Percentiles rank a stretch among this genome's conserved stretches.
phyloP scores from a whole-genome alignment of 1,284 basidiomycete genomes.

The Trametes sp. region DNA sequence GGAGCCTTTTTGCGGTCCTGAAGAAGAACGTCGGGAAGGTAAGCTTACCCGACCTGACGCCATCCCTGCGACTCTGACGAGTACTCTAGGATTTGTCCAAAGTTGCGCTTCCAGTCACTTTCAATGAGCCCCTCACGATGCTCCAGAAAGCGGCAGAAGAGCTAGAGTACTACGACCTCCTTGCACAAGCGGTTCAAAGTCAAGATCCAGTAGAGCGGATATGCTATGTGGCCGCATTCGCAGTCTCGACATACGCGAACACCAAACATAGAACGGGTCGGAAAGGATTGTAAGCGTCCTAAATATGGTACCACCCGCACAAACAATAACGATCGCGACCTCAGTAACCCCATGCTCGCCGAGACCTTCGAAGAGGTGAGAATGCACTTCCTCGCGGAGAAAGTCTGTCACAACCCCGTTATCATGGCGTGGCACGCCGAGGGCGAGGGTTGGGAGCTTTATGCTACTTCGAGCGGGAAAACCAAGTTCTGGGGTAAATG shows the following conservation, averaged over 20 bases:
- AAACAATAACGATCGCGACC: not conserved
- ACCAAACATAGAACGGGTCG: slow-evolving; percentile 81
- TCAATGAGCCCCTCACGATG: slow-evolving; percentile 88
- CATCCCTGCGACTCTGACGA: slow-evolving; percentile 2
- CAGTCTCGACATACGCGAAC: slow-evolving; percentile 84
- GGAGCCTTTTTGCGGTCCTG: slow-evolving; percentile 85
- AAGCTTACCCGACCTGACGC: slow-evolving; percentile 18
- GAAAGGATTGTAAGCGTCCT: slow-evolving; percentile 81
- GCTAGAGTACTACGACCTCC: slow-evolving; percentile 78
- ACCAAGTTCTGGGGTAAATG: slow-evolving; percentile 88
- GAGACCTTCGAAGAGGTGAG: slow-evolving; percentile 89
- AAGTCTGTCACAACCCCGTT: slow-evolving; percentile 87
- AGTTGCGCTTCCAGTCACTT: slow-evolving; percentile 85
- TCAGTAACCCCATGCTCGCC: slow-evolving; percentile 85
- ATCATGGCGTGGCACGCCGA: slow-evolving; percentile 87
- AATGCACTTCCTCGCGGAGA: slow-evolving; percentile 86
- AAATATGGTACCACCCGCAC: not conserved
- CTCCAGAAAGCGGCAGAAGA: slow-evolving; percentile 86
- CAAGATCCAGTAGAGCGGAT: slow-evolving; percentile 77
- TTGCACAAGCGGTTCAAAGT: slow-evolving; percentile 70
- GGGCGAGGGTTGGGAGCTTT: slow-evolving; percentile 78
- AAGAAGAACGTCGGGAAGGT: slow-evolving; percentile 96
- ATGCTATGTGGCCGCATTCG: slow-evolving; percentile 83
- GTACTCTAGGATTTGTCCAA: slow-evolving; percentile 78
- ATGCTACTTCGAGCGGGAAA: slow-evolving; percentile 76